Evolutionary conservation across 768 basidiomycete genomes (phyloP).

Genomic region (Rhodosporidiobolus sp.): DNA sequence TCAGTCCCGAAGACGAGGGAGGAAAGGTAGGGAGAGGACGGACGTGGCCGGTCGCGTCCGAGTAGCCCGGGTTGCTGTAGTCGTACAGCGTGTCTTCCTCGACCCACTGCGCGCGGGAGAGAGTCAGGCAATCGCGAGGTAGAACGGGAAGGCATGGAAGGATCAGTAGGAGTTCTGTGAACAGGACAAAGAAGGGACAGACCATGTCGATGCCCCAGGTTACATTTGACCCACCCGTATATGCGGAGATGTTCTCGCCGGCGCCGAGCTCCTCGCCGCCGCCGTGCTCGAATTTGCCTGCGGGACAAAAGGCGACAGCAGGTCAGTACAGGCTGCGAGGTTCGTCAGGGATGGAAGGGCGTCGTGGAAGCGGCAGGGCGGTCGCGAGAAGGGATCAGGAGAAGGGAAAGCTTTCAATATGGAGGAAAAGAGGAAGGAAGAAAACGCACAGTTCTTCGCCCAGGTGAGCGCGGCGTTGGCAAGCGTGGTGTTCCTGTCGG

Average conservation of each 20-base stretch:
- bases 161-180: not conserved
- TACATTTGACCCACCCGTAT: constrained; percentile 3
- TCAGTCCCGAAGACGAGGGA: too few relatives aligned
- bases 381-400: too few relatives aligned
- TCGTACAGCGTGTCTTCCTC: constrained; percentile 43
- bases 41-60: constrained; percentile 33
- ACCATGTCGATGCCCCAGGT: not conserved
- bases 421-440: too few relatives aligned
- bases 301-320: not conserved
- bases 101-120: constrained; percentile 33
- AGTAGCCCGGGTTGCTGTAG: constrained; percentile 38
- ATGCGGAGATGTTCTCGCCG: constrained; percentile 44
- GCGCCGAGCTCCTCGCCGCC: not conserved
- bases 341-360: too few relatives aligned
- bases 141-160: not conserved
- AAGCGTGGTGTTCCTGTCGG: constrained; percentile 34
- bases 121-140: not conserved
- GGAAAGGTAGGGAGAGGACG: too few relatives aligned
- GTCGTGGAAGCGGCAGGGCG: too few relatives aligned
- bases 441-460: constrained; percentile 40
- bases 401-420: not conserved
- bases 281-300: constrained; percentile 40
- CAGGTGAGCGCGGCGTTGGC: constrained; percentile 43
- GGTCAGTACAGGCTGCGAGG: too few relatives aligned
- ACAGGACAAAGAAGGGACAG: not conserved